Percentiles rank a stretch among this genome's conserved stretches.
Conservation (phyloP, 257 asterid species). For the Petunia secreta region DNA sequence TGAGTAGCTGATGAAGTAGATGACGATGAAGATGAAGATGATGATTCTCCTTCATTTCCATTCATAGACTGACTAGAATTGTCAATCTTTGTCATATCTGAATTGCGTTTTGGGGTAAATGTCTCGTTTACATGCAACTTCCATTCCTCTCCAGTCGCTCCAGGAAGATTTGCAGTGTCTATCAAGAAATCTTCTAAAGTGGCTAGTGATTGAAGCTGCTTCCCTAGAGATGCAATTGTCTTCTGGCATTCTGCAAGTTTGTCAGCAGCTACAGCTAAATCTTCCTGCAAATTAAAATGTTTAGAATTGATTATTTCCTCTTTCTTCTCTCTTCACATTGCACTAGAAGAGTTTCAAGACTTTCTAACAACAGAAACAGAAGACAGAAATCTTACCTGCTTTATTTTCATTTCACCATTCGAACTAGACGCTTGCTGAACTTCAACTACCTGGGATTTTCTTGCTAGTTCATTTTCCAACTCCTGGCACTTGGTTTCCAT, state of each 20-base stretch:
- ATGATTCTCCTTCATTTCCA: slow-evolving; percentile 47
- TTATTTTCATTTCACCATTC: slow-evolving; percentile 51
- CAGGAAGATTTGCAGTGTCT: slow-evolving; percentile 70
- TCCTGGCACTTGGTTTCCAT: slow-evolving; percentile 50
- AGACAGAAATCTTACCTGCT: slow-evolving; percentile 51
- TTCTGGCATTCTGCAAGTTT: slow-evolving; percentile 87
- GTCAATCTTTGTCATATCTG: slow-evolving; percentile 40
- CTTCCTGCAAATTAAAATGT: slow-evolving; percentile 53
- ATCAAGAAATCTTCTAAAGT: slow-evolving; percentile 82
- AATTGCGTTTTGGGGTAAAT: slow-evolving; percentile 32
- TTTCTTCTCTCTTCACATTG: background rate
- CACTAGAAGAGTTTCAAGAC: slow-evolving; percentile 3
- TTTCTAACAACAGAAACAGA: background rate
- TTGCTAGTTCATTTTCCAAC: slow-evolving; percentile 52
- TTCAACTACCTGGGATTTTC: slow-evolving; percentile 48
- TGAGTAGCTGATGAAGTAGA: slow-evolving; percentile 46
- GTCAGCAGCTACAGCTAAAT: slow-evolving; percentile 69
- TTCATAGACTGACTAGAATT: slow-evolving; percentile 32
- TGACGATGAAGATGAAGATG: slow-evolving; percentile 44
- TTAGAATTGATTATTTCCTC: background rate
- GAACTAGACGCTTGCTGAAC: slow-evolving; percentile 44
- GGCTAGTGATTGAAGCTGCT: slow-evolving; percentile 75
- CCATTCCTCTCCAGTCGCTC: slow-evolving; percentile 37
- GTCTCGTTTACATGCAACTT: slow-evolving; percentile 41
- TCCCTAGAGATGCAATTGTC: slow-evolving; percentile 82